phyloP scores from a whole-genome alignment of 1,284 basidiomycete species.

The Ganoderma multipileum region DNA sequence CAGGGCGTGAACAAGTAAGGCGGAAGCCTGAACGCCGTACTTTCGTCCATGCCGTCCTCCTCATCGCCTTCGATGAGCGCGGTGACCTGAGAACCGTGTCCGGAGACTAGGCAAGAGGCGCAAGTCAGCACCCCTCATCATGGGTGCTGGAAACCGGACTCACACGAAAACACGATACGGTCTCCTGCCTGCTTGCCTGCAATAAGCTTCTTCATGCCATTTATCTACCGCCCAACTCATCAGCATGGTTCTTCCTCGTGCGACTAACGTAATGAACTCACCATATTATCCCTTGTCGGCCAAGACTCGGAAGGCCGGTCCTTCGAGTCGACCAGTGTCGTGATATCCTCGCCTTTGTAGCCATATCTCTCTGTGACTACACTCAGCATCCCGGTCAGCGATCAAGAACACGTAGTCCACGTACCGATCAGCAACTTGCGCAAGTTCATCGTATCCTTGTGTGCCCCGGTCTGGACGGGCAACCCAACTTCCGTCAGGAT shows the following conservation, averaged over 20 bases:
- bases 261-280: slow-evolving; percentile 1
- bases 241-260: neutral
- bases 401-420: neutral
- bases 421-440: slow-evolving; percentile 20
- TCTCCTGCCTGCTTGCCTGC: slow-evolving; percentile 27
- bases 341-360: slow-evolving; percentile 28
- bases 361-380: slow-evolving; percentile 17
- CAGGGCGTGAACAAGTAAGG: neutral
- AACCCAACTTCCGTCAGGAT: slow-evolving; percentile 1
- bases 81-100: slow-evolving; percentile 32
- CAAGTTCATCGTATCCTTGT: slow-evolving; percentile 20
- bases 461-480: slow-evolving; percentile 17
- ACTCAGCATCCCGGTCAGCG: neutral
- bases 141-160: neutral
- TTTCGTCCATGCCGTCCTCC: slow-evolving; percentile 34
- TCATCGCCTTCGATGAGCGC: slow-evolving; percentile 22
- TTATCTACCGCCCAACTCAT: slow-evolving; percentile 14
- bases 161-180: slow-evolving; percentile 35
- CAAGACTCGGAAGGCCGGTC: neutral
- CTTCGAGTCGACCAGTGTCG: slow-evolving; percentile 27
- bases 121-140: neutral
- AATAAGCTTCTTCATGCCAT: slow-evolving; percentile 31
- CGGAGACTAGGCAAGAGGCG: slow-evolving; percentile 29
- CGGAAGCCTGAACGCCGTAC: slow-evolving; percentile 7
- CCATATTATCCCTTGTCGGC: slow-evolving; percentile 33